Evolutionary conservation across 805 yeast genomes (phyloP).

Genomic region (Saccharomycopsis sp.): DNA sequence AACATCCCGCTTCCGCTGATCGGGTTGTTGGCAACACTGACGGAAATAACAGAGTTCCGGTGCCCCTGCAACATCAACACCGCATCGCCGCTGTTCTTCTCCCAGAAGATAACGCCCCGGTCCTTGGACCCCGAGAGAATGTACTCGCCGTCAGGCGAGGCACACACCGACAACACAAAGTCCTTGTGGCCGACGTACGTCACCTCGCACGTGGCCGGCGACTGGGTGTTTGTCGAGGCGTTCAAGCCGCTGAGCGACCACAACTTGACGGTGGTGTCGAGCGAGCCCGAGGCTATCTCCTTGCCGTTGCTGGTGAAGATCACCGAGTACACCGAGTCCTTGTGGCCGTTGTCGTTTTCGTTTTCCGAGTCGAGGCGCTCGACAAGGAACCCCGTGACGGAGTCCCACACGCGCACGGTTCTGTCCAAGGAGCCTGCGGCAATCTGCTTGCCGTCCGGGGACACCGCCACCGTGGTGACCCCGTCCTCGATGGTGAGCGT

Average conservation of each 20-base stretch:
- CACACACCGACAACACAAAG: conserved; percentile 88
- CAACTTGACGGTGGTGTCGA: conserved; percentile 91
- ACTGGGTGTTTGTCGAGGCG: conserved; percentile 35
- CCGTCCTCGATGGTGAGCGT: conserved; percentile 94
- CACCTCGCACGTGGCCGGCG: conserved; percentile 65
- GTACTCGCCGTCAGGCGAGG: conserved; percentile 88
- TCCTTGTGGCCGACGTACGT: conserved; percentile 96
- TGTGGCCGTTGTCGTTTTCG: conserved; percentile 87
- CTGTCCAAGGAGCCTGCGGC: conserved; percentile 97
- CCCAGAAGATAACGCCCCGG: conserved; percentile 97
- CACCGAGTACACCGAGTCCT: conserved; percentile 91
- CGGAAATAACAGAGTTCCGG: conserved; percentile 90
- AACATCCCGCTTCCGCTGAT: conserved; percentile 71
- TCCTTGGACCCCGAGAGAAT: conserved; percentile 93
- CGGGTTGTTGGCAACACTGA: conserved; percentile 80
- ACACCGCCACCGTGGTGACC: conserved; percentile 94
- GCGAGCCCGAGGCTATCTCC: conserved; percentile 89
- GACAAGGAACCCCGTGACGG: conserved; percentile 82
- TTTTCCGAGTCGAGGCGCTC: conserved; percentile 88
- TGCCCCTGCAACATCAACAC: conserved; percentile 95
- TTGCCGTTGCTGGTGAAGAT: conserved; percentile 88
- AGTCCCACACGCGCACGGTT: conserved; percentile 96
- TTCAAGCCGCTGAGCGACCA: conserved; percentile 76
- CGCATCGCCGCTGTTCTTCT: conserved; percentile 84
- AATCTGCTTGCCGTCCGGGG: conserved; percentile 88